A percentile compares a stretch with the other conserved stretches of the same genome.
Conservation (phyloP, 768 basidiomycete species). For the Lanmaoa pseudosensibilis region DNA sequence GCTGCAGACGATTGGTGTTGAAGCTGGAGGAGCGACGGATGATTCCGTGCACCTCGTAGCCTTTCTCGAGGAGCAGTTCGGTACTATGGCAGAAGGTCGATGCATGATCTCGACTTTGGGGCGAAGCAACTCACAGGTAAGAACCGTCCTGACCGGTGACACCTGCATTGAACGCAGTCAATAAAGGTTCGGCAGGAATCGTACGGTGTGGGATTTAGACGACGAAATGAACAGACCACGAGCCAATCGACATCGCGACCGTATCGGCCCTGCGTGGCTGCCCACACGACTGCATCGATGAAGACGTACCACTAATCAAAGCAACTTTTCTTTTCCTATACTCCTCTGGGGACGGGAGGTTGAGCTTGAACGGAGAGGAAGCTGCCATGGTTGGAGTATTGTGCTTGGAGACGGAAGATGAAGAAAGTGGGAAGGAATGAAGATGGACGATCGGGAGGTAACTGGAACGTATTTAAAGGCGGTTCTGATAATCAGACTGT, state of each 20-base stretch:
- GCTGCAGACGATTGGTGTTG: slow-evolving; percentile 94
- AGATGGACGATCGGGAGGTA: neutral
- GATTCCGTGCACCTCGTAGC: slow-evolving; percentile 92
- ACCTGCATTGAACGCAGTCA: slow-evolving; percentile 47
- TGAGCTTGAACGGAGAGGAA: slow-evolving; percentile 42
- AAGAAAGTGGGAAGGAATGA: neutral
- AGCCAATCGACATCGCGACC: neutral
- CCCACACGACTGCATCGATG: slow-evolving; percentile 5
- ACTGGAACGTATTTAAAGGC: neutral
- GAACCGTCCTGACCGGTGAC: slow-evolving; percentile 97
- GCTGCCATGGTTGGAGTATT: slow-evolving; percentile 21
- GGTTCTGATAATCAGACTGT: slow-evolving; percentile 5
- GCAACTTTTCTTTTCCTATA: slow-evolving; percentile 92
- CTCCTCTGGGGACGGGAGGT: slow-evolving; percentile 73
- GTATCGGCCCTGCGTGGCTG: neutral
- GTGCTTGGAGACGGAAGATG: neutral
- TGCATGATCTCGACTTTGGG: neutral
- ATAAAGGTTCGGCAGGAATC: neutral
- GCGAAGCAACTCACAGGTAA: slow-evolving; percentile 67
- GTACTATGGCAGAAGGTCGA: slow-evolving; percentile 47
- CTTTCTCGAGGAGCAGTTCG: slow-evolving; percentile 81
- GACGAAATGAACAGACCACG: slow-evolving; percentile 1
- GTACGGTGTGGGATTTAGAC: neutral
- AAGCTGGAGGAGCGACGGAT: slow-evolving; percentile 97
- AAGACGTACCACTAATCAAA: slow-evolving; percentile 75